phyloP scores from a whole-genome alignment of 371 early-diverging fungal species.

The Zopfochytrium polystomum region DNA sequence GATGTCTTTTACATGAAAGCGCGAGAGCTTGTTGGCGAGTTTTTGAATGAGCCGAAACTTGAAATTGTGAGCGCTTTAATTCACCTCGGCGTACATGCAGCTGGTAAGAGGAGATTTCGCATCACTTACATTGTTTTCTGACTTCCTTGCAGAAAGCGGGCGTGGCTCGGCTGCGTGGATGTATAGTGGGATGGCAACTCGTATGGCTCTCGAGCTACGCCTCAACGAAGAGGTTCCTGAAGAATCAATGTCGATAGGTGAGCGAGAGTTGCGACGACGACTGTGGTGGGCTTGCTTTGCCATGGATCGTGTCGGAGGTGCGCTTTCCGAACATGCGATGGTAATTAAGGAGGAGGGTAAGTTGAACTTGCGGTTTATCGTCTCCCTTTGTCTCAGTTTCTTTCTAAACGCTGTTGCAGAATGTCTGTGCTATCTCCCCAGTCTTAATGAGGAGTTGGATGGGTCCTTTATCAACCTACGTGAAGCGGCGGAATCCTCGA shows the following conservation, averaged over 20 bases:
- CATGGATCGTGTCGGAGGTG: too few species aligned
- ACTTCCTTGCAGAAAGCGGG: not conserved
- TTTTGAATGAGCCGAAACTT: constrained; percentile 57
- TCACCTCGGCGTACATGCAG: constrained; percentile 60
- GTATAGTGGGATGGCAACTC: constrained; percentile 65
- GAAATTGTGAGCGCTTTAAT: constrained; percentile 67
- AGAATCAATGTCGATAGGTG: constrained; percentile 32
- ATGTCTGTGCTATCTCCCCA: too few species aligned
- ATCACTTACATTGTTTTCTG: not conserved
- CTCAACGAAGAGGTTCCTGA: constrained; percentile 24
- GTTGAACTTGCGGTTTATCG: too few species aligned
- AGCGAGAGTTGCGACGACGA: constrained; percentile 44
- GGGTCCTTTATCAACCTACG: too few species aligned
- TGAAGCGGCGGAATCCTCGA: too few species aligned
- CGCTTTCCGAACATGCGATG: too few species aligned
- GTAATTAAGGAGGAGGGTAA: too few species aligned
- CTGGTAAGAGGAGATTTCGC: constrained; percentile 13
- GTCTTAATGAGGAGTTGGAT: too few species aligned
- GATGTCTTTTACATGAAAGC: too few species aligned
- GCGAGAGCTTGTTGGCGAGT: constrained; percentile 54
- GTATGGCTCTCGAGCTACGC: constrained; percentile 69
- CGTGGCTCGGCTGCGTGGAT: constrained; percentile 52
- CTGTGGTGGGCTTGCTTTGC: constrained; percentile 54
- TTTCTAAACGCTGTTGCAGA: too few species aligned
- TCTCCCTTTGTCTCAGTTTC: too few species aligned